These are phyloP conservation scores for Porcisia hertigi DNA, from an alignment of 208 protist species.

Conservation along the genomic window DNA sequence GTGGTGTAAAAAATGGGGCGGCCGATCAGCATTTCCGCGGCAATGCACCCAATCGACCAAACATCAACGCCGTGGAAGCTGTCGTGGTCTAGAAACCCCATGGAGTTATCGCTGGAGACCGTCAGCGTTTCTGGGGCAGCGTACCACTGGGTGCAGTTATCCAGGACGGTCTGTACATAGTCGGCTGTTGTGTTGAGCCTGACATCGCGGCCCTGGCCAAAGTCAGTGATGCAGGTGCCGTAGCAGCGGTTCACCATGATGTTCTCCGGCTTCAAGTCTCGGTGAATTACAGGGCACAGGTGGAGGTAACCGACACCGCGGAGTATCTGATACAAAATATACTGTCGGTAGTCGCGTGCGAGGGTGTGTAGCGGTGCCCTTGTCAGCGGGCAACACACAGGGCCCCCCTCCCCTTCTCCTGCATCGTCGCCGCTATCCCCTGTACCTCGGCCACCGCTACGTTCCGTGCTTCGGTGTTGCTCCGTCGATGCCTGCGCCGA, in stretches of 20 bases:
- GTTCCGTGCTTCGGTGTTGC: not conserved
- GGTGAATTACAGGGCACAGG: constrained; percentile 84
- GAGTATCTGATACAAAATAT: constrained; percentile 97
- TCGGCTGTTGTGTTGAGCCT: constrained; percentile 32
- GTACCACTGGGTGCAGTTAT: constrained; percentile 96
- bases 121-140: constrained; percentile 97
- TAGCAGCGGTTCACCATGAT: constrained; percentile 92
- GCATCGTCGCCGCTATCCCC: not conserved
- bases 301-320: constrained; percentile 96
- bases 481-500: not conserved
- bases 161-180: constrained; percentile 63
- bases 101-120: constrained; percentile 56
- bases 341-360: constrained; percentile 95
- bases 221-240: constrained; percentile 94
- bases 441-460: not conserved
- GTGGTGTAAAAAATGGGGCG: constrained; percentile 84
- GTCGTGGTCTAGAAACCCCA: constrained; percentile 77
- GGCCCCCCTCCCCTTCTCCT: not conserved
- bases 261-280: constrained; percentile 94
- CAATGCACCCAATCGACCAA: constrained; percentile 92
- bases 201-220: constrained; percentile 95
- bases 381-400: constrained; percentile 44
- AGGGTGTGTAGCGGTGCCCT: constrained; percentile 87
- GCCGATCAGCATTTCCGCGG: constrained; percentile 88
- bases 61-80: constrained; percentile 85